Percentiles rank a stretch among this genome's conserved stretches.
Evolutionary conservation across 2,329 filamentous ascomycete species (phyloP).

Genomic region (Colletotrichum sp.): DNA sequence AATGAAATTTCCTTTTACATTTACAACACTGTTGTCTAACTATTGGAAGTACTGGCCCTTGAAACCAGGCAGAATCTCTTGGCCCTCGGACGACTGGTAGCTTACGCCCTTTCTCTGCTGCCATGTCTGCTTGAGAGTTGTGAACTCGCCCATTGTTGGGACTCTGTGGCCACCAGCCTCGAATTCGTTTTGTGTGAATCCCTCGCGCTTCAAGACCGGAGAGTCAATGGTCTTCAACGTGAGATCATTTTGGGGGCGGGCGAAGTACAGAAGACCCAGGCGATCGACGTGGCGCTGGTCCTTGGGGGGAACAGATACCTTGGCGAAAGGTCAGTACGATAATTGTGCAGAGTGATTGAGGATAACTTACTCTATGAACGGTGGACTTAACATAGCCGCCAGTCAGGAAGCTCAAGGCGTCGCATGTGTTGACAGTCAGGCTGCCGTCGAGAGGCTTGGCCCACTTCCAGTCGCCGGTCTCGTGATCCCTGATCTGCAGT

Average conservation of each 20-base stretch:
- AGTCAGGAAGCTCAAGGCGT: slow-evolving; percentile 53
- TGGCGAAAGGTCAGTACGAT: neutral
- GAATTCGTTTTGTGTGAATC: slow-evolving; percentile 41
- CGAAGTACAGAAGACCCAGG: slow-evolving; percentile 56
- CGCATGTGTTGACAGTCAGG: slow-evolving; percentile 56
- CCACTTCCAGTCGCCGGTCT: slow-evolving; percentile 54
- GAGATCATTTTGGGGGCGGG: slow-evolving; percentile 46
- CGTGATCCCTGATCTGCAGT: slow-evolving; percentile 56
- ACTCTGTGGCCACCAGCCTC: slow-evolving; percentile 33
- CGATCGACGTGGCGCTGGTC: slow-evolving; percentile 50
- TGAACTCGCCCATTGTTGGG: slow-evolving; percentile 43
- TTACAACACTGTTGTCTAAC: fast-evolving
- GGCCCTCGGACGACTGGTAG: slow-evolving; percentile 30
- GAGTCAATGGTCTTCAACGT: slow-evolving; percentile 41
- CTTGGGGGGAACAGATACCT: slow-evolving; percentile 41
- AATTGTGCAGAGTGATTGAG: neutral
- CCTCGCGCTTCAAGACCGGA: slow-evolving; percentile 37
- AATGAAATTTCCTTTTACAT: fast-evolving
- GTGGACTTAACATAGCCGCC: slow-evolving; percentile 51
- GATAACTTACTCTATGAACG: slow-evolving; percentile 36
- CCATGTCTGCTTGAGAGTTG: slow-evolving; percentile 40
- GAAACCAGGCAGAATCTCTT: slow-evolving; percentile 39
- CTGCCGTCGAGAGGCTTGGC: slow-evolving; percentile 53
- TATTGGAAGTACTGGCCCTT: slow-evolving; percentile 26
- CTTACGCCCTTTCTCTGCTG: slow-evolving; percentile 34